phyloP scores from a whole-genome alignment of 441 rosid genomes.

The Erodium trifolium region DNA sequence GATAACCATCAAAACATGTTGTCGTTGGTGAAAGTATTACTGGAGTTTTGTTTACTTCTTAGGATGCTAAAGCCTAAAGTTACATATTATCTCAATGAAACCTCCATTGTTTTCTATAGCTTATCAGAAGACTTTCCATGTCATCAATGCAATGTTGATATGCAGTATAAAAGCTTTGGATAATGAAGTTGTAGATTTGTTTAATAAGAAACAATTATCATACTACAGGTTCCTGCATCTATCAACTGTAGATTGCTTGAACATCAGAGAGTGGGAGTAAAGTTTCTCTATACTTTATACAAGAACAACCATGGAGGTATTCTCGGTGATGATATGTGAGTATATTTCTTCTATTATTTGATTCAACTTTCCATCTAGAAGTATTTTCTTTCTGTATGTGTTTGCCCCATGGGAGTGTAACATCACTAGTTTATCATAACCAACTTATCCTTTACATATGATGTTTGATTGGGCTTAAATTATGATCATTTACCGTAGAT shows the following conservation, averaged over 20 bases:
- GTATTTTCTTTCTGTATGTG: not conserved
- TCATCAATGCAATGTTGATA: not conserved
- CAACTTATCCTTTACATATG: not conserved
- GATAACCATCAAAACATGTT: no score
- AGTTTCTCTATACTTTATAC: constrained; percentile 60
- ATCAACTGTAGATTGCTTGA: constrained; percentile 87
- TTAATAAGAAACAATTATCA: not conserved
- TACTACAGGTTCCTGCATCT: constrained; percentile 74
- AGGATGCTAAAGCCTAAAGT: no score
- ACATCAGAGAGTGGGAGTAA: constrained; percentile 80
- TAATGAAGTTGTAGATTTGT: not conserved
- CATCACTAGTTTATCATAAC: not conserved
- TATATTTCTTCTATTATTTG: constrained; percentile 11
- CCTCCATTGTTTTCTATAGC: no score
- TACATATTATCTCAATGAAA: no score
- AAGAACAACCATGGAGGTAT: constrained; percentile 78
- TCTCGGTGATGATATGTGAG: constrained; percentile 98
- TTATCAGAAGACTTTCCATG: no score
- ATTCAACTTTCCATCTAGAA: not conserved
- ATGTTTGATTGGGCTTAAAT: no score
- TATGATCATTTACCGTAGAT: no score
- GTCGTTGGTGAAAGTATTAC: no score
- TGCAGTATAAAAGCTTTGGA: constrained; percentile 1
- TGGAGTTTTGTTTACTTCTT: no score
- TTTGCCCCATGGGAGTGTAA: not conserved